phyloP scores from a whole-genome alignment of 1,139 yeast species.

The Yamadazyma triangularis region DNA sequence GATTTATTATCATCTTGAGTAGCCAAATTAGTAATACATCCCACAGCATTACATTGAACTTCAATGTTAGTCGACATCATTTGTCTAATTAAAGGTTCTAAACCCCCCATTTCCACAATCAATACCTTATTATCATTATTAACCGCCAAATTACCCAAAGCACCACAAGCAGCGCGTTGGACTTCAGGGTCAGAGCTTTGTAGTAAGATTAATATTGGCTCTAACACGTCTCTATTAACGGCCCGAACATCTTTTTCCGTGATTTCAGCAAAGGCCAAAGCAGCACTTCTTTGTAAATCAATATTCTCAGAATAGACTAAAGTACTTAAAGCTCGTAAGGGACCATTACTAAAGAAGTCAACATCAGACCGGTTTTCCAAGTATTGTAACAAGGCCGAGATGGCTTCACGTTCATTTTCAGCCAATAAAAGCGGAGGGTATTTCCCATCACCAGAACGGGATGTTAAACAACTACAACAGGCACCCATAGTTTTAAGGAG shows the following conservation, averaged over 20 bases:
- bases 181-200: constrained; percentile 91
- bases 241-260: constrained; percentile 94
- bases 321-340: constrained; percentile 83
- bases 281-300: constrained; percentile 95
- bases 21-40: constrained; percentile 95
- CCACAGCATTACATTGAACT: constrained; percentile 98
- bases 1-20: constrained; percentile 98
- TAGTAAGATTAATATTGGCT: constrained; percentile 82
- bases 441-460: constrained; percentile 35
- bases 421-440: constrained; percentile 80
- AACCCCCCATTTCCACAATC: constrained; percentile 97
- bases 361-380: constrained; percentile 81
- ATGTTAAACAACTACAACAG: constrained; percentile 58
- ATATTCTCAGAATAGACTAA: constrained; percentile 92
- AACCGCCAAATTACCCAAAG: constrained; percentile 94
- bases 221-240: constrained; percentile 85
- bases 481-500: too few relatives aligned
- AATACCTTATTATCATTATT: constrained; percentile 89
- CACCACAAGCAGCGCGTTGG: constrained; percentile 98
- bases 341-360: constrained; percentile 90
- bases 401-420: constrained; percentile 97
- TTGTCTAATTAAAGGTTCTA: constrained; percentile 92
- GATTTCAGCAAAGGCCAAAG: constrained; percentile 96
- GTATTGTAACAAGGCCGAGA: constrained; percentile 80
- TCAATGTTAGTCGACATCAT: constrained; percentile 97